Percentiles rank a stretch among this genome's conserved stretches.
These are phyloP conservation scores for Penicillium palitans DNA, from an alignment of 2,329 filamentous ascomycete species.

Conservation along the genomic window DNA sequence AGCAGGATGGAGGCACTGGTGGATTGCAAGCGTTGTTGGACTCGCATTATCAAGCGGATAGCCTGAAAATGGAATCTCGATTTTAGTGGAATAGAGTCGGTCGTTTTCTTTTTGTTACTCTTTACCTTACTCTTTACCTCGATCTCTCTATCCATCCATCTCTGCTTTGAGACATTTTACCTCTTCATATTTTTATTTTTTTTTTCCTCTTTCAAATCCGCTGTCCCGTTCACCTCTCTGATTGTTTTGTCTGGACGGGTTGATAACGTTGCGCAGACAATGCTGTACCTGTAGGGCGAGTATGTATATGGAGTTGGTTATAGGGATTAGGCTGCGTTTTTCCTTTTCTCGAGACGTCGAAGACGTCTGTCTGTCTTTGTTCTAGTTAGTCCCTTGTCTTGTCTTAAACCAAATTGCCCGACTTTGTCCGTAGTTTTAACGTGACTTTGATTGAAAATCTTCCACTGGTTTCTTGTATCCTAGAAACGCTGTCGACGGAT, in stretches of 20 bases:
- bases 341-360: not conserved
- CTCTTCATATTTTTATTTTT: slow-evolving; percentile 10
- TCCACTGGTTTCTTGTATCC: not conserved
- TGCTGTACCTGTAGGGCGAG: not conserved
- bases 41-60: slow-evolving; percentile 43
- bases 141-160: slow-evolving; percentile 19
- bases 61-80: slow-evolving; percentile 43
- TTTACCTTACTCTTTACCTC: slow-evolving; percentile 20
- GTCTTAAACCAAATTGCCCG: not conserved
- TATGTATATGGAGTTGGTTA: slow-evolving; percentile 1
- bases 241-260: slow-evolving; percentile 1
- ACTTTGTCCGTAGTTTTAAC: not conserved
- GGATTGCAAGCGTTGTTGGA: slow-evolving; percentile 41
- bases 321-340: not conserved
- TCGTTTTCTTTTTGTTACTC: slow-evolving; percentile 26
- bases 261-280: slow-evolving; percentile 3
- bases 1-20: slow-evolving; percentile 40
- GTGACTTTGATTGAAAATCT: not conserved
- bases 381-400: not conserved
- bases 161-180: slow-evolving; percentile 8
- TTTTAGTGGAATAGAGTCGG: slow-evolving; percentile 46
- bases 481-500: not conserved
- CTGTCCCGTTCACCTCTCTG: slow-evolving; percentile 4
- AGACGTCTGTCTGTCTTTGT: not conserved
- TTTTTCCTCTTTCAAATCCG: slow-evolving; percentile 5